These are phyloP conservation scores for Phytopythium mirpurense DNA, from an alignment of 352 stramenopile genomes.

Conservation along the genomic window DNA sequence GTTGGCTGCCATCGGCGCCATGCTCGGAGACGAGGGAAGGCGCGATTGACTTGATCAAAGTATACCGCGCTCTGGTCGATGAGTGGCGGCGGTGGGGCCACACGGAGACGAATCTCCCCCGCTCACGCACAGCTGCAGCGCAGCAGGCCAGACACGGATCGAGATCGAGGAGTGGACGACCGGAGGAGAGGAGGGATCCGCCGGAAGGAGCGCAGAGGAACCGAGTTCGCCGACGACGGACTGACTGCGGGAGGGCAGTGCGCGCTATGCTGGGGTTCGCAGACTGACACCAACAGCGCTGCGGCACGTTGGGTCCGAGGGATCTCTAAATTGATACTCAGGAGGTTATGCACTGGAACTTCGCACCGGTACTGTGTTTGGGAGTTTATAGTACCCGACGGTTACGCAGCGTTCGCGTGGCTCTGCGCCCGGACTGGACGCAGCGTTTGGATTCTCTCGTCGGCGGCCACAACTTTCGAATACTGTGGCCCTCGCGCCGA, in stretches of 20 bases:
- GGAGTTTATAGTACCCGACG: background rate
- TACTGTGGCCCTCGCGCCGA: background rate
- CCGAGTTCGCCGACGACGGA: constrained; percentile 8
- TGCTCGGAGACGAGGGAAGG: constrained; percentile 1
- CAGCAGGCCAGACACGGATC: too few relatives aligned
- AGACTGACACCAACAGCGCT: constrained; percentile 9
- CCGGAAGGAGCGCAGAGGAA: constrained; percentile 1
- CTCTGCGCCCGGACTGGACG: constrained; percentile 6
- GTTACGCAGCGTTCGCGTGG: constrained; percentile 1
- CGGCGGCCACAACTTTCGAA: too few relatives aligned
- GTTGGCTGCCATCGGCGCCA: constrained; percentile 4
- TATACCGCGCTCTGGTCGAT: background rate
- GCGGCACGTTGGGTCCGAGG: background rate
- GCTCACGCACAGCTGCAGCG: too few relatives aligned
- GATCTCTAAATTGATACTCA: background rate
- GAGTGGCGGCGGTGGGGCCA: too few relatives aligned
- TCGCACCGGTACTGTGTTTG: too few relatives aligned
- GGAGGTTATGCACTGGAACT: background rate
- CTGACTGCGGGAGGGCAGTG: constrained; percentile 7
- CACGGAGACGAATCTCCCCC: too few relatives aligned
- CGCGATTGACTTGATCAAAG: background rate
- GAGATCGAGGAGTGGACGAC: too few relatives aligned
- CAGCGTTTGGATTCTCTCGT: background rate
- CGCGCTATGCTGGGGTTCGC: constrained; percentile 6
- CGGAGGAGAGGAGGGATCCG: background rate